Conservation (phyloP, 2,329 filamentous ascomycete genomes). For the Fusarium sp. region DNA sequence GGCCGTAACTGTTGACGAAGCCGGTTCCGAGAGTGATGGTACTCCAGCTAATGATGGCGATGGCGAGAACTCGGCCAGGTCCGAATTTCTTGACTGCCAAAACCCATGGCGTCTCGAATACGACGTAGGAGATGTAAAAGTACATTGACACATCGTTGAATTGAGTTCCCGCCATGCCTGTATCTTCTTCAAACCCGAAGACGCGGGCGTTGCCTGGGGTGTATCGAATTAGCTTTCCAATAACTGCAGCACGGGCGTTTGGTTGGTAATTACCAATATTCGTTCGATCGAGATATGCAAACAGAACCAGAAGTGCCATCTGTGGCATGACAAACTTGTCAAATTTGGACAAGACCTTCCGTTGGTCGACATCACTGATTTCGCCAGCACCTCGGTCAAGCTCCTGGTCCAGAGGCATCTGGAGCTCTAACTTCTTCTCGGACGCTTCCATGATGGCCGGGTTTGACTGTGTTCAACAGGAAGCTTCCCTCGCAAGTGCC, state of each 20-base stretch:
- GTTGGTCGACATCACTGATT: constrained; percentile 11
- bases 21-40: constrained; percentile 53
- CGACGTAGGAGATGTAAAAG: constrained; percentile 54
- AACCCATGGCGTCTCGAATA: constrained; percentile 53
- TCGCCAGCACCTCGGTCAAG: constrained; percentile 4
- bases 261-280: constrained; percentile 42
- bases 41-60: constrained; percentile 55
- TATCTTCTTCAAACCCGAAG: constrained; percentile 53
- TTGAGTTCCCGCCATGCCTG: constrained; percentile 50
- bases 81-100: constrained; percentile 53
- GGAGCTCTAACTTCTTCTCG: constrained; percentile 11
- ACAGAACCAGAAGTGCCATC: constrained; percentile 45
- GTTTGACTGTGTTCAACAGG: too few relatives aligned
- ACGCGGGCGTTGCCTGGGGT: constrained; percentile 54
- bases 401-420: constrained; percentile 1
- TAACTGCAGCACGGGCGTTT: rapidly evolving
- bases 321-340: constrained; percentile 51
- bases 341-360: constrained; percentile 46
- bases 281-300: constrained; percentile 50
- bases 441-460: neutral
- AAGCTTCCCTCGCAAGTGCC: too few relatives aligned
- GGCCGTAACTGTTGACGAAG: constrained; percentile 49
- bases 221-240: neutral
- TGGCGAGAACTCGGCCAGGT: constrained; percentile 46
- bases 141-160: constrained; percentile 53